Base-by-base conservation (phyloP, 257 asterid species). In the Plectranthus barbatus region DNA sequence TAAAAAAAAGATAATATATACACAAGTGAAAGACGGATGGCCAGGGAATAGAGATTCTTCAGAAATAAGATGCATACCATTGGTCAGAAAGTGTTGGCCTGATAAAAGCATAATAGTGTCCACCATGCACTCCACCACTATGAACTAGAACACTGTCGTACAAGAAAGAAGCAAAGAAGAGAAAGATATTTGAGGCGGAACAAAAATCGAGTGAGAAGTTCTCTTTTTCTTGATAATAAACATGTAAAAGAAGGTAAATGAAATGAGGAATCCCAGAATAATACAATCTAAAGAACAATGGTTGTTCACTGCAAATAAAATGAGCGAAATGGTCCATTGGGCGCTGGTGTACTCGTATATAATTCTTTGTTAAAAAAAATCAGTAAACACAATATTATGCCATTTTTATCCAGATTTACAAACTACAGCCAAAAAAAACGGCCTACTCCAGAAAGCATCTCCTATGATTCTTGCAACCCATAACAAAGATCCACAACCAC, bases 51-150 rank as follows among this genome's bases (percentile, higher is more conserved):
- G 20, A 37, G 21, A 21, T 40, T 50, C 54, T 46, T 67, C 60
- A 58, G 53, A 77, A 52, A 21, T 36, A 42, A 21, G 67, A 49
- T 14, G 37, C 81, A 56, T 90, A 93, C 99, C 99, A 93, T 54
- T 82, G 95, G 64, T 90, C 96, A 56, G 96, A 80, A 53, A 90
- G 87, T 17, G 92, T 90, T 9, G 99, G 99, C 78, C 99, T 87
- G 84, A 90, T 93, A 78, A 79, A 93, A 66, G 97, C 99, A 84
- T 90, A 90, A 78, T 93, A 93, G 63, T 90, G 99, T 64, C 99
- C 99, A 60, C 99, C 97, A 44, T 93, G 99, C 71, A 90, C 96
- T 26, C 97, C 96, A 15, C 99, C 97, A 4, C 97, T 90, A 73
- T 93, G 99, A 61, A 93, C 99, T 89, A 93, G 66, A 63, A 93